A percentile compares a stretch with the other conserved stretches of the same genome.
These are phyloP conservation scores for Parathielavia hyrcaniae DNA, from an alignment of 495 filamentous ascomycete species.

Conservation along the genomic window DNA sequence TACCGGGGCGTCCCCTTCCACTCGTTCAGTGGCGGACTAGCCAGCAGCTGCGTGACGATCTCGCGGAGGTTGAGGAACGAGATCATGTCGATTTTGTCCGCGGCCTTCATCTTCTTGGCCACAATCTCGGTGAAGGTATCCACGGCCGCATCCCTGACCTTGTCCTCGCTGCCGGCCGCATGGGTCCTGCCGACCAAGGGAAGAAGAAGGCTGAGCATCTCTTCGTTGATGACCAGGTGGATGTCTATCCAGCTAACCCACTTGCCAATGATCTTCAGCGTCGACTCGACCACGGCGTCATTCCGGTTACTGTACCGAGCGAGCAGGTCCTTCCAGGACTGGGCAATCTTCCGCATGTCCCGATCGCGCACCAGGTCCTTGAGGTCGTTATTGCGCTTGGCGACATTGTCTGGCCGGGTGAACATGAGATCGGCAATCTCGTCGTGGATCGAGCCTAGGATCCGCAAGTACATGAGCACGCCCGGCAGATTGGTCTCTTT, in stretches of 20 bases:
- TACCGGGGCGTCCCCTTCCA: conserved; percentile 74
- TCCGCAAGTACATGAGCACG: conserved; percentile 80
- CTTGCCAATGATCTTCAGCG: conserved; percentile 76
- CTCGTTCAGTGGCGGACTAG: conserved; percentile 69
- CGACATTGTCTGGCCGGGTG: conserved; percentile 64
- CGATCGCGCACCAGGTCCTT: conserved; percentile 82
- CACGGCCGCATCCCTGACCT: conserved; percentile 77
- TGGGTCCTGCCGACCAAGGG: conserved; percentile 62
- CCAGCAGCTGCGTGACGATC: conserved; percentile 74
- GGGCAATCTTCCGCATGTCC: conserved; percentile 78
- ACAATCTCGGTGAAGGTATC: conserved; percentile 92
- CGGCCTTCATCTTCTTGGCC: conserved; percentile 92
- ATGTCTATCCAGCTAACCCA: conserved; percentile 99
- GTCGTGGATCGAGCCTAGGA: conserved; percentile 84
- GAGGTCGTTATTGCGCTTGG: conserved; percentile 70
- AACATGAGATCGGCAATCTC: conserved; percentile 92
- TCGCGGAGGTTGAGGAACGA: conserved; percentile 75
- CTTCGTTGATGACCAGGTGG: conserved; percentile 79
- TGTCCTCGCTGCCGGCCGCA: conserved; percentile 51
- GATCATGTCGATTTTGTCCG: conserved; percentile 91
- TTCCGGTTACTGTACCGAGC: conserved; percentile 69
- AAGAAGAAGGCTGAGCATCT: conserved; percentile 75
- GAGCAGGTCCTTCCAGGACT: conserved; percentile 87
- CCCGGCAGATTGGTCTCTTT: conserved; percentile 62
- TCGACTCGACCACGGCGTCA: conserved; percentile 72